Base-by-base conservation (phyloP, 1,284 basidiomycete genomes). In the Apiotrichum mycotoxinovorans region DNA sequence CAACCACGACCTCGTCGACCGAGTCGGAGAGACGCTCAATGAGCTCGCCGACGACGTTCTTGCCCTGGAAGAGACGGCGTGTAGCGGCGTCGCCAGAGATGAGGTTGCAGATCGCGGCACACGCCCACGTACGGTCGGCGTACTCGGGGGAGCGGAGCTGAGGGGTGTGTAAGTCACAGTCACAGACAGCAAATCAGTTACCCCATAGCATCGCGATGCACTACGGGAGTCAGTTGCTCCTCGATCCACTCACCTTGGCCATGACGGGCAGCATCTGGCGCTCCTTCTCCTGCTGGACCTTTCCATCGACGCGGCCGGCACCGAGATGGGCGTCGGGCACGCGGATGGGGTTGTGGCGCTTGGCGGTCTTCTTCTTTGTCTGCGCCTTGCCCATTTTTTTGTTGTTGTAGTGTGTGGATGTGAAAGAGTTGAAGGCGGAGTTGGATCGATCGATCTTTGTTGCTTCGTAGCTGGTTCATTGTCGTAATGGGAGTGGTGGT, bases 81-180 rank as follows among this genome's bases (percentile, higher is more conserved):
- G 91, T 94, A 7, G 89, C 89, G 22, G 91, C 87, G 72, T 93
- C 89, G 64, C 87, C 87, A 71, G 91, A 87, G 58, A 94, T 92
- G 56, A 95, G 79, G 72, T 90, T 93, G 17, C 88, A 90, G 23
- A 93, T 87, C 0, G 91, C 91, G 30, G 91, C 89, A 70, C 91
- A 94, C 7, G 91, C 90, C 91, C 91, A 94, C 70, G 89, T 89
- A 51, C 91, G 83, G 67, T 95, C 91, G 2, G 82, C 77, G 12
- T 83, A 80, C 63, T 93, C 89, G 8, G 84, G 67, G 57, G 87
- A 72, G 52, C 65, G 67, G 54, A 78, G 72, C 77, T 77, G 54
- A n/a, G n/a, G 2, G 41, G 20, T 10, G 18, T 27, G 47, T 42
- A 33, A 50, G 34, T 14, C 23, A 2, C 5, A 11, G 23, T 27